Evolutionary conservation across 2,329 filamentous ascomycete genomes (phyloP), one percentile per base, ranked within the genome.

Genomic region (Phyllosticta citriasiana): DNA sequence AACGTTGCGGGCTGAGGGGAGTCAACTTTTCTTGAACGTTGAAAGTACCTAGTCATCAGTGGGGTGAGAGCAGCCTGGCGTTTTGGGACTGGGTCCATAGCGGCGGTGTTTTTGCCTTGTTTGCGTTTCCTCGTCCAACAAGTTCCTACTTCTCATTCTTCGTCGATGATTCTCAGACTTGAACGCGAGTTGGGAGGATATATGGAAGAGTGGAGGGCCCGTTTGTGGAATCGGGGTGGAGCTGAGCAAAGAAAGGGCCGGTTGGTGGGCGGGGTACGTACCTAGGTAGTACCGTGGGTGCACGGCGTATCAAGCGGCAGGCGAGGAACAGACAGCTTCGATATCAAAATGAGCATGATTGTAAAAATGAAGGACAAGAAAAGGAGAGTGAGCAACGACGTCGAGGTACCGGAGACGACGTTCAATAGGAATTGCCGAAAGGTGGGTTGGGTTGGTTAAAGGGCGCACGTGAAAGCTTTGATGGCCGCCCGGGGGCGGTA

Each of bases 21-120:
- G 9, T 35, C 16, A 22, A 25, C 14, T 52, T 14, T 8, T 25
- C 33, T 25, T 25, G 6, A 47, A 16, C 40, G 40, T 47, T 47
- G 40, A 47, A 47, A n/a, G 40, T 30, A 22, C 19, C 19, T 22
- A 7, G 27, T 30, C 6, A 8, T 4, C 16, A 47, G 40, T 47
- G 14, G 19, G 19, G 40, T 47, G 40, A 47, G 5, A n/a, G 24
- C 58, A 54, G 53, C 58, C 47, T 52, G 58, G 58, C 53, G 53
- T 60, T 60, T 30, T 26, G 19, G 58, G 58, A 25, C 24, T 40
- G 53, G 57, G 58, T 47, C 55, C 58, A 60, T 56, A 60, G 53
- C 58, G 58, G 58, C 24, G 58, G 53, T 55, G 58, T 60, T 54
- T 14, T 57, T 57, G 26, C 25, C n/a, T 50, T 51, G 33, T 50